These are phyloP conservation scores for Colletotrichum echinochloae DNA, from an alignment of 2,329 filamentous ascomycete species.

Conservation along the genomic window DNA sequence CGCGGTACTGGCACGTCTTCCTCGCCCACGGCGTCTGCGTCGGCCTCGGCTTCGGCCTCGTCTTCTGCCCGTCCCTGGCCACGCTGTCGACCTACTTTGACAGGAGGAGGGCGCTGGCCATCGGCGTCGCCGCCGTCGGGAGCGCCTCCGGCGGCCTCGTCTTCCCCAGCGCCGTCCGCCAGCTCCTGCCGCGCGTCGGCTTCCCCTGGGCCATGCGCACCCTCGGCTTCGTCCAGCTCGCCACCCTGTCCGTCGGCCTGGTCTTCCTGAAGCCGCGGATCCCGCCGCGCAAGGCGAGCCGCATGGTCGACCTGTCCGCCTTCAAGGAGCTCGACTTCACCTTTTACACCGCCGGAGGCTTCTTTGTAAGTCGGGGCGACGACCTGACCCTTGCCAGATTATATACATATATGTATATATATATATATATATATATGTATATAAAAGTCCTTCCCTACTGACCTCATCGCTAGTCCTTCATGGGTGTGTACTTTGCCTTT, in stretches of 20 bases:
- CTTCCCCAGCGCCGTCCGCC: slow-evolving; percentile 54
- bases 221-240: slow-evolving; percentile 59
- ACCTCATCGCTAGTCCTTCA: slow-evolving; percentile 60
- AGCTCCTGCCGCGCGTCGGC: slow-evolving; percentile 59
- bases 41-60: slow-evolving; percentile 65
- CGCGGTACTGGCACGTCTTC: slow-evolving; percentile 62
- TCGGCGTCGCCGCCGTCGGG: slow-evolving; percentile 70
- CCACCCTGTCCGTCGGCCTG: slow-evolving; percentile 53
- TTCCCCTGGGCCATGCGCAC: slow-evolving; percentile 67
- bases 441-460: no score
- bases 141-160: slow-evolving; percentile 66
- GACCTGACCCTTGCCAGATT: no score
- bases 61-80: slow-evolving; percentile 69
- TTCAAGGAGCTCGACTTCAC: slow-evolving; percentile 52
- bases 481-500: slow-evolving; percentile 68
- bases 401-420: no score
- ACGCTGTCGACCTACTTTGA: slow-evolving; percentile 73
- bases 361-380: slow-evolving; percentile 35
- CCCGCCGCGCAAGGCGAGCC: slow-evolving; percentile 53
- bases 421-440: no score
- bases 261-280: slow-evolving; percentile 56
- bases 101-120: slow-evolving; percentile 64
- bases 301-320: slow-evolving; percentile 57
- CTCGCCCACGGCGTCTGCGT: slow-evolving; percentile 62
- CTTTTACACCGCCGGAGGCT: slow-evolving; percentile 30